Percentiles rank a stretch among this genome's conserved stretches.
phyloP scores from a whole-genome alignment of 176 grass and related monocot species.

The Coix lacrymajobi region DNA sequence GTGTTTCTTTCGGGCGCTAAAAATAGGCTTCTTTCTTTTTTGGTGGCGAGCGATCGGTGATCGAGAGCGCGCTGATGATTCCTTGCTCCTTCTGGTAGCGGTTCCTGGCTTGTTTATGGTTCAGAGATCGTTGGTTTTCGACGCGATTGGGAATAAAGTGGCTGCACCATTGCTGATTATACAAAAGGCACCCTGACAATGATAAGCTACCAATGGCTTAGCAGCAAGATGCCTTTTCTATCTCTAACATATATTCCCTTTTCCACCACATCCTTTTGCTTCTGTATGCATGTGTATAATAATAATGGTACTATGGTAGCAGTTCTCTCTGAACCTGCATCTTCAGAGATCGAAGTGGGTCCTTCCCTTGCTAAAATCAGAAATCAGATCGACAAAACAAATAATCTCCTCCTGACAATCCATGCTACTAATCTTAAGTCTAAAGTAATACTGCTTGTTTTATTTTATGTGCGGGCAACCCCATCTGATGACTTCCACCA shows the following conservation, averaged over 20 bases:
- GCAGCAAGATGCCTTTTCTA: not conserved
- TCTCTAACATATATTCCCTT: not conserved
- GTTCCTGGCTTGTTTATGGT: not conserved
- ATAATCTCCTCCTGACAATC: not conserved
- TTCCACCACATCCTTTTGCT: not conserved
- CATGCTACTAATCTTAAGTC: not conserved
- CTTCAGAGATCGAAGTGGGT: not conserved
- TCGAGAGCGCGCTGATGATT: not conserved
- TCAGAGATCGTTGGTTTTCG: not conserved
- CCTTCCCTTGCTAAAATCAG: not conserved
- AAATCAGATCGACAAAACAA: not conserved
- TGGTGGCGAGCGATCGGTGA: not conserved
- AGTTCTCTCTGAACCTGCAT: not conserved
- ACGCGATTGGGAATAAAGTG: not conserved
- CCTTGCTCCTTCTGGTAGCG: not conserved
- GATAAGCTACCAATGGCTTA: slow-evolving; percentile 16
- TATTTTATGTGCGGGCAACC: not conserved
- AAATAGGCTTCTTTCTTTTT: not conserved
- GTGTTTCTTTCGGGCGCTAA: not conserved
- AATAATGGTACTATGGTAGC: not conserved
- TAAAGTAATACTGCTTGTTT: not conserved
- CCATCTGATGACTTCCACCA: not conserved
- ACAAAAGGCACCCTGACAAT: not conserved
- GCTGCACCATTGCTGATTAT: not conserved
- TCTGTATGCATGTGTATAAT: not conserved